Conservation (phyloP, 805 yeast genomes). For the Saccharomycopsis sp. region DNA sequence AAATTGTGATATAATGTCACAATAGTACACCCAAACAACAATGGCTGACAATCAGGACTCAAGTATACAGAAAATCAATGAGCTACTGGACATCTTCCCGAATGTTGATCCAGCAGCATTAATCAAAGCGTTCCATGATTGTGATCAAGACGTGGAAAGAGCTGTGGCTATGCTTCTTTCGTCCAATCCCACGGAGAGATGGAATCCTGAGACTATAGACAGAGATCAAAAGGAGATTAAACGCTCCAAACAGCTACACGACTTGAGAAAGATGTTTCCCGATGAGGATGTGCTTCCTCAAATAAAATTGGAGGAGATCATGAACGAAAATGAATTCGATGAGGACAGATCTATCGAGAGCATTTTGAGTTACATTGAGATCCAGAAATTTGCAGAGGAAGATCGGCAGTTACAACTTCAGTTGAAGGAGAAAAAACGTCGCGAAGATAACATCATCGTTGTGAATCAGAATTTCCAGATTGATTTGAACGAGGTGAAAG, state of each 20-base stretch:
- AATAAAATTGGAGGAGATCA: background rate
- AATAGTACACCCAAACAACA: too few species aligned
- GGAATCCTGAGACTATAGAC: background rate
- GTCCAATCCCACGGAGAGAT: background rate
- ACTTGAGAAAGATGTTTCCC: background rate
- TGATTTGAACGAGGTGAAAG: background rate
- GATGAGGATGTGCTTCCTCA: background rate
- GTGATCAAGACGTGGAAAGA: background rate
- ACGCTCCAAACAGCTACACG: background rate
- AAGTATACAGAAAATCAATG: background rate
- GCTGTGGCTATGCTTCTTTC: background rate
- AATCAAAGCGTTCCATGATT: background rate
- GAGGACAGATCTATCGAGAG: background rate
- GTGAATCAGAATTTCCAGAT: background rate
- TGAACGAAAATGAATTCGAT: background rate
- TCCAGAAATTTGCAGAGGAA: background rate
- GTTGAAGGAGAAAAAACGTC: background rate
- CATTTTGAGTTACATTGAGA: background rate
- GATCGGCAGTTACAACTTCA: background rate
- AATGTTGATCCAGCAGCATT: slow-evolving; percentile 2
- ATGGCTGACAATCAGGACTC: background rate
- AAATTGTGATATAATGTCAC: too few species aligned
- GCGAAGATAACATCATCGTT: background rate
- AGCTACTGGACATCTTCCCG: background rate
- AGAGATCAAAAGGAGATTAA: background rate